Evolutionary conservation across 208 protist species (phyloP).

Genomic region (Crithidia sp.): DNA sequence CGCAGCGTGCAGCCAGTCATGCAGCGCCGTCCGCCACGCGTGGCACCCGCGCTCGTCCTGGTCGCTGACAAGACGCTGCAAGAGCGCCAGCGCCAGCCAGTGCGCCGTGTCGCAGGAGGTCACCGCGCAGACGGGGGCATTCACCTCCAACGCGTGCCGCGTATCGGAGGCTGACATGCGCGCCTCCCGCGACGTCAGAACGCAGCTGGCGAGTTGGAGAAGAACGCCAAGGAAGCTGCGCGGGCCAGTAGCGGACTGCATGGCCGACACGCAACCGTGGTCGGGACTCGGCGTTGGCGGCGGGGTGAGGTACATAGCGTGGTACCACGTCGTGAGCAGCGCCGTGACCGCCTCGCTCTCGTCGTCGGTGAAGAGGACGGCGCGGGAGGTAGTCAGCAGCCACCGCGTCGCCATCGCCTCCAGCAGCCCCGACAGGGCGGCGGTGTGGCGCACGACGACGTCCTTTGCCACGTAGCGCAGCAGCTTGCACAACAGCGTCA

Average conservation of each 20-base stretch:
- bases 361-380: constrained; percentile 18
- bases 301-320: constrained; percentile 60
- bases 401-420: constrained; percentile 26
- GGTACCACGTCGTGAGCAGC: constrained; percentile 66
- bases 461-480: constrained; percentile 24
- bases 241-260: neutral
- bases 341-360: constrained; percentile 42
- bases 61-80: constrained; percentile 73
- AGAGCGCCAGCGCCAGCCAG: constrained; percentile 74
- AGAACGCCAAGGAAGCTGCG: constrained; percentile 44
- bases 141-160: constrained; percentile 27
- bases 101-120: constrained; percentile 39
- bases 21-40: constrained; percentile 56
- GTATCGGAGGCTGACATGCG: constrained; percentile 36
- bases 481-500: constrained; percentile 31
- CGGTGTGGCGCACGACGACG: constrained; percentile 18
- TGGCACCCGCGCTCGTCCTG: constrained; percentile 35
- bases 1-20: constrained; percentile 61
- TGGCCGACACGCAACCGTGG: neutral
- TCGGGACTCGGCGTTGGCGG: neutral
- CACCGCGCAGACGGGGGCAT: constrained; percentile 5
- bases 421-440: constrained; percentile 16
- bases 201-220: constrained; percentile 43
- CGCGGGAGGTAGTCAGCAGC: constrained; percentile 26
- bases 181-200: constrained; percentile 27